Conservation (phyloP, 148 eudicot species). For the Rhododendron ovatum region DNA sequence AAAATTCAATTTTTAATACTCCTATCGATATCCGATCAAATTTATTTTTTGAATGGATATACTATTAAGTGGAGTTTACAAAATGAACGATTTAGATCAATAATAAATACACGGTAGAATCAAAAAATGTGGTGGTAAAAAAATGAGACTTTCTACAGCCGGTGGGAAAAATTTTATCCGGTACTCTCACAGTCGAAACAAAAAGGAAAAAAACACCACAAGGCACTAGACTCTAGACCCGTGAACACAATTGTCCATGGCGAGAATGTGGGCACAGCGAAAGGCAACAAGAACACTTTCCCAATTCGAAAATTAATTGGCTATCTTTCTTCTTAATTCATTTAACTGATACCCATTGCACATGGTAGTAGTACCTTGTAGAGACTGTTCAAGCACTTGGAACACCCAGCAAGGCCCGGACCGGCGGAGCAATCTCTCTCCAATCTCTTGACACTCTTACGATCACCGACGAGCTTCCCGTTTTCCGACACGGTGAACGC, state of each 20-base stretch:
- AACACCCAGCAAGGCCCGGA: conserved; percentile 44
- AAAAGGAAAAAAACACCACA: too few relatives aligned
- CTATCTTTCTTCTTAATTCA: background rate
- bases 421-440: conserved; percentile 53
- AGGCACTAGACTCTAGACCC: background rate
- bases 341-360: too few relatives aligned
- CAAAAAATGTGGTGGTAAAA: too few relatives aligned
- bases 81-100: too few relatives aligned
- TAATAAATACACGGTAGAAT: too few relatives aligned
- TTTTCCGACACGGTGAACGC: conserved; percentile 24
- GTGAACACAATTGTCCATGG: too few relatives aligned
- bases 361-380: conserved; percentile 29
- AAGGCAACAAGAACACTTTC: conserved; percentile 2
- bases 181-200: too few relatives aligned
- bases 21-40: too few relatives aligned
- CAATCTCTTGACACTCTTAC: conserved; percentile 31
- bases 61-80: rapidly evolving
- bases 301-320: background rate
- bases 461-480: conserved; percentile 42
- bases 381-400: conserved; percentile 64
- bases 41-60: too few relatives aligned
- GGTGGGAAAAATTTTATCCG: too few relatives aligned
- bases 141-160: too few relatives aligned
- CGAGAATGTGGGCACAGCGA: background rate
- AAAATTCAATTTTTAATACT: too few relatives aligned